Evolutionary conservation across 1,139 yeast genomes (phyloP).

Genomic region (Wickerhamomyces sp.): DNA sequence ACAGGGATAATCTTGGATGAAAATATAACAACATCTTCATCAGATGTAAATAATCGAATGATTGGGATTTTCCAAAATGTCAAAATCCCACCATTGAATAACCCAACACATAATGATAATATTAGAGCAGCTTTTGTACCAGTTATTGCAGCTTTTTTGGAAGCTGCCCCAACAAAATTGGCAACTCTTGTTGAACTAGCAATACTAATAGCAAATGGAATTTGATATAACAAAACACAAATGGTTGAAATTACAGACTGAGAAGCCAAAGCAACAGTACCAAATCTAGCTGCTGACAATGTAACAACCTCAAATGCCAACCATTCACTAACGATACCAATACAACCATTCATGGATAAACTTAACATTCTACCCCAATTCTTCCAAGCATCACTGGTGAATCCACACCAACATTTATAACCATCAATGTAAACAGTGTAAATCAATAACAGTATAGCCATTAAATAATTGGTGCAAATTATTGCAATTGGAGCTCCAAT

Average conservation of each 20-base stretch:
- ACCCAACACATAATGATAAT: slow-evolving; percentile 41
- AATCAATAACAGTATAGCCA: slow-evolving; percentile 45
- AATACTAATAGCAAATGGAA: slow-evolving; percentile 71
- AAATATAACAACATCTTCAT: slow-evolving; percentile 41
- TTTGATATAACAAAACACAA: slow-evolving; percentile 63
- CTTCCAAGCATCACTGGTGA: slow-evolving; percentile 36
- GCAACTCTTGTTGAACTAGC: slow-evolving; percentile 77
- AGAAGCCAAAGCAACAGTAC: slow-evolving; percentile 65
- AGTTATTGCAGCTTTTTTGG: slow-evolving; percentile 42
- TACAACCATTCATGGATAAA: slow-evolving; percentile 55
- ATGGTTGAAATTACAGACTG: slow-evolving; percentile 70
- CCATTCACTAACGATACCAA: slow-evolving; percentile 69
- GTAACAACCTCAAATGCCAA: slow-evolving; percentile 63
- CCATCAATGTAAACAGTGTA: slow-evolving; percentile 50
- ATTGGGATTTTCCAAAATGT: slow-evolving; percentile 36
- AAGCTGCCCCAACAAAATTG: slow-evolving; percentile 71
- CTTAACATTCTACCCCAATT: slow-evolving; percentile 50
- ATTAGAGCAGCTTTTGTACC: slow-evolving; percentile 38
- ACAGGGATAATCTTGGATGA: slow-evolving; percentile 49
- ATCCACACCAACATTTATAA: slow-evolving; percentile 52
- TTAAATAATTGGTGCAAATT: slow-evolving; percentile 62
- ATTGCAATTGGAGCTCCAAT: slow-evolving; percentile 75
- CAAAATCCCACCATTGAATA: slow-evolving; percentile 34
- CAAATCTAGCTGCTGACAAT: slow-evolving; percentile 55
- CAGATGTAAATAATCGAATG: slow-evolving; percentile 47